Conservation (phyloP, 805 yeast species). For the Kodamaea kakaduensis region DNA sequence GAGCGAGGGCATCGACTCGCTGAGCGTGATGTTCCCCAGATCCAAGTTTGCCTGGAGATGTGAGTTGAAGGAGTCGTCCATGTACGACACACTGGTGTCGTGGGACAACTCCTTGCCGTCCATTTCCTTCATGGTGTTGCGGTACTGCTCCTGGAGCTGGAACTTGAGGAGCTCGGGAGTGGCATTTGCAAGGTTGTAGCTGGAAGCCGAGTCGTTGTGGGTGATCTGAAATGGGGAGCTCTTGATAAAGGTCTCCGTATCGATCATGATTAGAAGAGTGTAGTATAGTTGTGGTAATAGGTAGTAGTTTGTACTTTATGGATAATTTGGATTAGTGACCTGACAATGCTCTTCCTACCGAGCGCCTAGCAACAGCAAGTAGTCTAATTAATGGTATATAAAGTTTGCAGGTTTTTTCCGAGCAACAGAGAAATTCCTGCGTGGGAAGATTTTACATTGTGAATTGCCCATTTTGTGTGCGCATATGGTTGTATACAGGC, state of each 20-base stretch:
- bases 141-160: slow-evolving; percentile 40
- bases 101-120: slow-evolving; percentile 2
- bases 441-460: too few species aligned
- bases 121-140: slow-evolving; percentile 19
- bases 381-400: neutral
- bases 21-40: slow-evolving; percentile 19
- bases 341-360: neutral
- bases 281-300: neutral
- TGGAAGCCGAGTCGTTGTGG: slow-evolving; percentile 20
- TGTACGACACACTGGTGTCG: slow-evolving; percentile 13
- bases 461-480: too few species aligned
- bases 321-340: too few species aligned
- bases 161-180: slow-evolving; percentile 42
- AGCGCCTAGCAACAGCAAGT: neutral
- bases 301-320: neutral
- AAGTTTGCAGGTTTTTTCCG: neutral
- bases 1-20: slow-evolving; percentile 12
- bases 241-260: slow-evolving; percentile 32
- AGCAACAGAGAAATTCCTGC: neutral
- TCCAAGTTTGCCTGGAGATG: slow-evolving; percentile 33
- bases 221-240: slow-evolving; percentile 35
- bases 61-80: slow-evolving; percentile 30
- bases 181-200: slow-evolving; percentile 35
- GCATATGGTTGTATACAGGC: too few species aligned
- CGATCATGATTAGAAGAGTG: slow-evolving; percentile 24